Evolutionary conservation across 139 green algal species (phyloP).

Genomic region (Mesostigma viride): DNA sequence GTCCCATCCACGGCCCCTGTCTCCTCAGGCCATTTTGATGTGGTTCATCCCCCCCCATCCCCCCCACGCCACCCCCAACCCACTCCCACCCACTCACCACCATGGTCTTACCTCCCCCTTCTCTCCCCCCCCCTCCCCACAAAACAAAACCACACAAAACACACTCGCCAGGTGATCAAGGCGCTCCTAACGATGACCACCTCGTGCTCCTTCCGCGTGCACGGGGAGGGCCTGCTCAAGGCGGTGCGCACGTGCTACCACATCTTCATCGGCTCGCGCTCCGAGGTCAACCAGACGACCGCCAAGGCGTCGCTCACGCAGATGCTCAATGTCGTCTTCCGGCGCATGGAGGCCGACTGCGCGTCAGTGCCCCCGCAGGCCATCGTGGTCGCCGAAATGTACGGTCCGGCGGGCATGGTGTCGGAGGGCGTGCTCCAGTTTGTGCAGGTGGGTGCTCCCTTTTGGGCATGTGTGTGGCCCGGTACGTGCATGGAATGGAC

Average conservation of each 20-base stretch:
- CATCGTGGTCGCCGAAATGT: slow-evolving; percentile 38
- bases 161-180: too few species aligned
- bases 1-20: too few species aligned
- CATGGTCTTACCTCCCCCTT: too few species aligned
- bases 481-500: too few species aligned
- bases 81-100: too few species aligned
- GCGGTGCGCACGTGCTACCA: slow-evolving; percentile 87
- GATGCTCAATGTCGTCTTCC: slow-evolving; percentile 93
- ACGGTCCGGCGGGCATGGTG: slow-evolving; percentile 17
- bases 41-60: too few species aligned
- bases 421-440: slow-evolving; percentile 25
- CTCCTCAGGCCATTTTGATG: too few species aligned
- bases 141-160: too few species aligned
- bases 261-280: slow-evolving; percentile 58
- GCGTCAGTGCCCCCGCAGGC: slow-evolving; percentile 35
- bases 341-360: slow-evolving; percentile 77
- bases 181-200: slow-evolving; percentile 77
- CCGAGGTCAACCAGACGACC: slow-evolving; percentile 71
- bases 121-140: too few species aligned
- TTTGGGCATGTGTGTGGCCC: too few species aligned
- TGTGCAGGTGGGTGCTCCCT: too few species aligned
- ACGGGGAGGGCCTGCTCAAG: slow-evolving; percentile 56
- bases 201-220: slow-evolving; percentile 54
- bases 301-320: slow-evolving; percentile 91
- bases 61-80: too few species aligned